Percentiles rank a stretch among this genome's conserved stretches.
phyloP scores from a whole-genome alignment of 768 basidiomycete species.

The Pulveroboletus sp. region DNA sequence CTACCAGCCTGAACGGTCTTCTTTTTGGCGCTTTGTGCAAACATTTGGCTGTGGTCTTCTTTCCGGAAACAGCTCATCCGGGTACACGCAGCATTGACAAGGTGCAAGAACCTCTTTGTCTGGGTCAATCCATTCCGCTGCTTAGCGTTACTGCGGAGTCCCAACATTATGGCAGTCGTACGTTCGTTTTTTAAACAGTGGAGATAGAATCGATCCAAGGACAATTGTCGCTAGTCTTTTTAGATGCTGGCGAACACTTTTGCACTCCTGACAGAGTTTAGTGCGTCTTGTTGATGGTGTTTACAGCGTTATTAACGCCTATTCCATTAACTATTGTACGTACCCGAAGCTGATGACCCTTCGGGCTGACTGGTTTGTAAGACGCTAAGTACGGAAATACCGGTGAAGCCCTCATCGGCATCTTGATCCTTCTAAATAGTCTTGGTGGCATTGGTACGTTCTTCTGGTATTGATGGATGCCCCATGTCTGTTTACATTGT shows the following conservation, averaged over 20 bases:
- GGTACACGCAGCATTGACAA: constrained; percentile 55
- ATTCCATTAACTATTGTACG: too few relatives aligned
- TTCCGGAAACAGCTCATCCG: constrained; percentile 72
- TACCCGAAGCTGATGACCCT: background rate
- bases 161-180: constrained; percentile 56
- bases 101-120: constrained; percentile 30
- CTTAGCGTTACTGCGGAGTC: constrained; percentile 52
- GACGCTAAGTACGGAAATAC: constrained; percentile 36
- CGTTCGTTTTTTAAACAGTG: constrained; percentile 19
- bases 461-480: background rate
- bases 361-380: constrained; percentile 30
- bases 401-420: constrained; percentile 21
- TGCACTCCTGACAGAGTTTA: constrained; percentile 34
- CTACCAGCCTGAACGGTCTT: constrained; percentile 35
- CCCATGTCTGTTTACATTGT: background rate
- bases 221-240: background rate
- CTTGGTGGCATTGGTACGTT: constrained; percentile 22
- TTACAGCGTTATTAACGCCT: constrained; percentile 49
- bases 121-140: constrained; percentile 60
- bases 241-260: constrained; percentile 47
- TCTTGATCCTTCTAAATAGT: constrained; percentile 24
- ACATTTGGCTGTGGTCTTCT: constrained; percentile 36
- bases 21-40: too few relatives aligned
- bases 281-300: constrained; percentile 29
- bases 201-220: too few relatives aligned